Base-by-base conservation (phyloP, 2,329 filamentous ascomycete genomes). In the Ceratocystis variospora region DNA sequence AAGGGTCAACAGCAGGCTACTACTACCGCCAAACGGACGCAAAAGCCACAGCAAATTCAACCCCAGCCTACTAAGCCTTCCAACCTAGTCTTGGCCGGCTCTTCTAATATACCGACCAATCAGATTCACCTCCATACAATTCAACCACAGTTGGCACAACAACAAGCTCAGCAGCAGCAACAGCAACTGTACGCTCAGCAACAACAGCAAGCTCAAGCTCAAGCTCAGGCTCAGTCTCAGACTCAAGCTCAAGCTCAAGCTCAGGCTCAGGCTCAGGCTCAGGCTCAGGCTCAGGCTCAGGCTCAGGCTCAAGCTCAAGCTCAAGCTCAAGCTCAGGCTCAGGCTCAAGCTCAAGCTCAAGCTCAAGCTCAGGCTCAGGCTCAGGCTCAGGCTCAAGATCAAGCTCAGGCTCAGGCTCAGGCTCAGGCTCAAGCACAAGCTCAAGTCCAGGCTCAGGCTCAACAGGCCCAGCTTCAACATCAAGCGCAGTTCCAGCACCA, bases 391-490 rank as follows among this genome's bases (percentile, higher is more conserved):
- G 57, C 57, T 12, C 61, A 63, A 22, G 67, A 63, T 15, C 71
- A 71, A 37, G 62, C 68, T 4, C 71, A 73, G 12, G 72, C 74
- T 37, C 72, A 72, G 33, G 70, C 74, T 37, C 72, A 72, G 33
- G 70, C 69, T 0, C 37, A 71, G 59, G 62, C 68, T 3, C 71
- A 71, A 59, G 69, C 68, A 8, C 72, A 70, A 41, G 67, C 67
- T 28, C 71, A 70, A 48, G 66, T 69, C 19, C 68, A 70, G 8
- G 25, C 53, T 5, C 64, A 66, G 28, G 61, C 44, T 53, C 72
- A 73, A 57, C 68, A 69, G 67, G 68, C 67, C n/a, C 69, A 63
- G 17, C 68, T 61, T 61, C 71, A 72, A 61, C 72, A 72, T 48
- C 68, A 69, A 67, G 68, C 66, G 68, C 65, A 19, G 68, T 55